Conservation (phyloP, 768 basidiomycete genomes). For the Hygrophorus russula region DNA sequence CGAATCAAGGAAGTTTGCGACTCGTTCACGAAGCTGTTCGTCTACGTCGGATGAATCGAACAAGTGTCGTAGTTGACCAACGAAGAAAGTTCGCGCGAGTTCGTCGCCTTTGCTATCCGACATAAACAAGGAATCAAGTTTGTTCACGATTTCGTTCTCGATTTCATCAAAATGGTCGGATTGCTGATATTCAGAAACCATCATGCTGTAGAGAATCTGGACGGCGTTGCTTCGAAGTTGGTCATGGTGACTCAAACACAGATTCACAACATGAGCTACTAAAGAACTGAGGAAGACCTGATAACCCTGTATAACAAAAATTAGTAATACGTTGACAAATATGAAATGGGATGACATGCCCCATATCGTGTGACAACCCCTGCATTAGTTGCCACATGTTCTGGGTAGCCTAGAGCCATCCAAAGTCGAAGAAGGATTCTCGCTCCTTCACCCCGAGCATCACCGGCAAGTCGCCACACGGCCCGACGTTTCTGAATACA, state of each 20-base stretch:
- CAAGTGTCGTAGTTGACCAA: conserved; percentile 79
- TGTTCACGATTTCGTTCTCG: conserved; percentile 85
- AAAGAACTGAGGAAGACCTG: conserved; percentile 75
- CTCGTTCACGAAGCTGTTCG: conserved; percentile 63
- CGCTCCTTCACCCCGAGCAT: conserved; percentile 88
- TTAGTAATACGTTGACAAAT: conserved; percentile 5
- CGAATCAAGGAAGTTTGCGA: conserved; percentile 75
- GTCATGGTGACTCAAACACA: conserved; percentile 94
- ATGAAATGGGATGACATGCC: conserved; percentile 29
- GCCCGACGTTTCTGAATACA: conserved; percentile 74
- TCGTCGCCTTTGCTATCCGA: conserved; percentile 86
- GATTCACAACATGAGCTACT: conserved; percentile 81
- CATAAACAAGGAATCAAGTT: conserved; percentile 88
- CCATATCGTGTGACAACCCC: conserved; percentile 56
- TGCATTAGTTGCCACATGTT: conserved; percentile 38
- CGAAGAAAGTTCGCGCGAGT: conserved; percentile 86
- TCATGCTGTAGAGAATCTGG: conserved; percentile 91
- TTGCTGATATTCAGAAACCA: conserved; percentile 82
- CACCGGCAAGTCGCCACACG: conserved; percentile 93
- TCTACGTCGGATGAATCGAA: conserved; percentile 82
- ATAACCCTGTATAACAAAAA: conserved; percentile 46
- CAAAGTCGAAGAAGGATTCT: conserved; percentile 69
- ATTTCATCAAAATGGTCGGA: conserved; percentile 80
- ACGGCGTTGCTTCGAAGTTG: conserved; percentile 84
- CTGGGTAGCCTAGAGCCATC: conserved; percentile 76